phyloP scores from a whole-genome alignment of 2,329 filamentous ascomycete genomes.

The Corniculantispora saksenae region DNA sequence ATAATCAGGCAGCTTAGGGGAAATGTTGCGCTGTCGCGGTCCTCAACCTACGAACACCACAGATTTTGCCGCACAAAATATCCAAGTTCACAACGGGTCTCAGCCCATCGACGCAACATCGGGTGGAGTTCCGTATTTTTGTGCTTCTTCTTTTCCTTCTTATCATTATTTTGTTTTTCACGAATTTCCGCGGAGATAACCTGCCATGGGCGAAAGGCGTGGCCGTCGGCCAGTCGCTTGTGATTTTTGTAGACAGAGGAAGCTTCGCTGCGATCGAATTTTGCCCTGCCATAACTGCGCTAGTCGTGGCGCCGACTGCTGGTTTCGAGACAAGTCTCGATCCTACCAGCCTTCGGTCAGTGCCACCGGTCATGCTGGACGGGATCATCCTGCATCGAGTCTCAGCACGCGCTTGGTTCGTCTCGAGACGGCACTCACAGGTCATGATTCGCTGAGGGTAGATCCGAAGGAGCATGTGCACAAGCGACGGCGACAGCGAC shows the following conservation, averaged over 20 bases:
- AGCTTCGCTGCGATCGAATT: not conserved
- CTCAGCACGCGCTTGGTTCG: not conserved
- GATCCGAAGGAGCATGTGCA: not conserved
- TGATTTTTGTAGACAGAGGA: not conserved
- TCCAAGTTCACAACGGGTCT: too few relatives aligned
- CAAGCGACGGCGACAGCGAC: not conserved
- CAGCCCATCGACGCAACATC: too few relatives aligned
- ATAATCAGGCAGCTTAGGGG: not conserved
- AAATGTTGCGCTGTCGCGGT: not conserved
- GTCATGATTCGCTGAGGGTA: not conserved
- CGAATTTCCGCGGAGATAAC: too few relatives aligned
- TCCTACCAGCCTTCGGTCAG: not conserved
- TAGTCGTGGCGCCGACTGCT: not conserved
- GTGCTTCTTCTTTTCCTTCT: too few relatives aligned
- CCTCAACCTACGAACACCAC: too few relatives aligned
- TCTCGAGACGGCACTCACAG: too few relatives aligned
- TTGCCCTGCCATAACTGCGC: not conserved
- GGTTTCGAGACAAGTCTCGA: not conserved
- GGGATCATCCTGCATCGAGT: not conserved
- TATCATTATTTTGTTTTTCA: too few relatives aligned
- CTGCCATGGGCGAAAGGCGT: not conserved
- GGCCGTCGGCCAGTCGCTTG: not conserved
- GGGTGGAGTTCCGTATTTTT: too few relatives aligned
- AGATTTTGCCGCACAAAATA: not conserved
- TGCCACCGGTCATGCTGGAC: not conserved